Percentiles rank a stretch among this genome's conserved stretches.
These are phyloP conservation scores for Amylocarpus encephaloides DNA, from an alignment of 2,329 filamentous ascomycete genomes.

Conservation along the genomic window DNA sequence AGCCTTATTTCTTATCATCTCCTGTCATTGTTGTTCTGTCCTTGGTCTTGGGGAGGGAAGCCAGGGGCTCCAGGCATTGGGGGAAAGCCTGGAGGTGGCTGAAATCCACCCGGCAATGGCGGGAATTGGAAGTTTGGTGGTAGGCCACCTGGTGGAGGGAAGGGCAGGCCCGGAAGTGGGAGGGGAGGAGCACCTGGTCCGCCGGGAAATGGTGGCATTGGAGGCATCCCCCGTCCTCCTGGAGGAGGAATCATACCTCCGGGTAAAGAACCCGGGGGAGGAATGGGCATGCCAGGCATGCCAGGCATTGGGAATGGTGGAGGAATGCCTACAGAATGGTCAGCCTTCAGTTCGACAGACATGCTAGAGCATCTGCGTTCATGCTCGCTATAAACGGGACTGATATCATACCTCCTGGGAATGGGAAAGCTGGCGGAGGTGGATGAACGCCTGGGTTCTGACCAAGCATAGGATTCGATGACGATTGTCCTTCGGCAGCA, in stretches of 20 bases:
- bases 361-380: background rate
- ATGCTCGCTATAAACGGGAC: slow-evolving; percentile 19
- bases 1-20: background rate
- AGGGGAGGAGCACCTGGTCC: slow-evolving; percentile 15
- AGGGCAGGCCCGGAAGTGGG: slow-evolving; percentile 36
- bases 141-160: slow-evolving; percentile 40
- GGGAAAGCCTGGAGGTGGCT: slow-evolving; percentile 19
- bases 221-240: slow-evolving; percentile 27
- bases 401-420: slow-evolving; percentile 48
- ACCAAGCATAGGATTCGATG: slow-evolving; percentile 76
- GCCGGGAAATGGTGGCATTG: slow-evolving; percentile 20
- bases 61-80: slow-evolving; percentile 15
- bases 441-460: slow-evolving; percentile 51
- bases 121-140: slow-evolving; percentile 48
- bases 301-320: slow-evolving; percentile 48
- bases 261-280: slow-evolving; percentile 7
- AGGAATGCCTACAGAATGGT: slow-evolving; percentile 31
- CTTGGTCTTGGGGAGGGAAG: slow-evolving; percentile 5
- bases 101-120: slow-evolving; percentile 30
- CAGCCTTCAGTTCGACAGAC: background rate
- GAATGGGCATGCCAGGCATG: slow-evolving; percentile 36
- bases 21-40: slow-evolving; percentile 13
- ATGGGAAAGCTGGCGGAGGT: slow-evolving; percentile 49
- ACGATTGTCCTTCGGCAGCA: slow-evolving; percentile 83
- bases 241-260: slow-evolving; percentile 30